phyloP scores from a whole-genome alignment of 495 filamentous ascomycete genomes.

The Ascodesmis nigricans region DNA sequence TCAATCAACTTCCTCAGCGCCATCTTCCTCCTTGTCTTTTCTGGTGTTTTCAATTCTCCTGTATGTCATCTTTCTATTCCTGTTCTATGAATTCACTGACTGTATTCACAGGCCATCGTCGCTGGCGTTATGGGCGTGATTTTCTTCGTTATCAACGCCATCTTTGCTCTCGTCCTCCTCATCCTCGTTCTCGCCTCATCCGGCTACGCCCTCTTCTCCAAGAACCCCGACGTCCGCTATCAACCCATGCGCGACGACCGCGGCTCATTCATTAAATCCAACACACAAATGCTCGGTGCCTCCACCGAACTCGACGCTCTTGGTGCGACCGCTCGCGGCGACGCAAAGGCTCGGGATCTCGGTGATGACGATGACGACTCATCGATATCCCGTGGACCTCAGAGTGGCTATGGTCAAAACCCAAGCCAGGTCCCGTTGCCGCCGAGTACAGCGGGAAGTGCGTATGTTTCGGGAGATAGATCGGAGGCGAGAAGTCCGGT shows the following conservation, averaged over 20 bases:
- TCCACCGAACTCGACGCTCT: constrained; percentile 77
- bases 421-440: constrained; percentile 23
- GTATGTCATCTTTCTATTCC: constrained; percentile 24
- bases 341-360: constrained; percentile 45
- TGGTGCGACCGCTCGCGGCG: constrained; percentile 75
- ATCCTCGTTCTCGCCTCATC: constrained; percentile 76
- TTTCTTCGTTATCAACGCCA: constrained; percentile 81
- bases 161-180: constrained; percentile 64
- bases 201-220: constrained; percentile 58
- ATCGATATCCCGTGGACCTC: too few species aligned
- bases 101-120: constrained; percentile 44
- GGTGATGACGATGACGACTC: constrained; percentile 61
- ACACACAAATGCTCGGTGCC: constrained; percentile 54
- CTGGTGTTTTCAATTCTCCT: constrained; percentile 68
- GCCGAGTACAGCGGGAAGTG: constrained; percentile 26
- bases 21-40: constrained; percentile 68
- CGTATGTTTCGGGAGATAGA: too few species aligned
- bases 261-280: constrained; percentile 94
- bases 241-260: constrained; percentile 94
- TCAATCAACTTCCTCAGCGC: constrained; percentile 78
- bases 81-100: constrained; percentile 24
- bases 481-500: too few species aligned
- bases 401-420: constrained; percentile 27
- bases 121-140: constrained; percentile 85
- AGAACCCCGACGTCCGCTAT: constrained; percentile 91